Base-by-base conservation (phyloP, 345 rosid species). In the Gossypium bickii region DNA sequence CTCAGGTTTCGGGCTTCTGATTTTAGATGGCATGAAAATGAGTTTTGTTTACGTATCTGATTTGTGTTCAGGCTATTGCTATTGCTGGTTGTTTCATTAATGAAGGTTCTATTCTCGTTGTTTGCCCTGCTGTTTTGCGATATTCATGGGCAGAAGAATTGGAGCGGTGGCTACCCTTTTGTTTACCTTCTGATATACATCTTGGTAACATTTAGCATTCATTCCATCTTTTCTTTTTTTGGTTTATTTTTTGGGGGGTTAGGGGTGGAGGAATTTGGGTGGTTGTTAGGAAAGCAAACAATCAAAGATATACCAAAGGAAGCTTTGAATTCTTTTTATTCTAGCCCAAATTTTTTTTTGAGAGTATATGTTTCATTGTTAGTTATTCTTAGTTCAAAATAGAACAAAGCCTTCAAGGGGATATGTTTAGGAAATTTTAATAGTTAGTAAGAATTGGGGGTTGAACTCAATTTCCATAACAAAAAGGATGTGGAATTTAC, bases 61-160 rank as follows among this genome's bases (percentile, higher is more conserved):
- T 78, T 52, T 81, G 73, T 73, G 82, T 67, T 63, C 83, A 94
- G 98, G 98, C 97, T 58, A 92, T 92, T 77, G 89, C 98, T 58
- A 87, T 94, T 83, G 98, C 97, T 60, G 88, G 93, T 70, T 90
- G 97, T 81, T 94, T 89, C 79, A 80, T 88, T 75, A 80, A 69
- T 72, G 89, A 90, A 79, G 98, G 97, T 79, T 83, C 92, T 78
- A 78, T 92, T 73, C 93, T 94, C 78, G 85, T 94, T 81, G 98
- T 92, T 48, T 92, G 98, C 83, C 98, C 98, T 29, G 98, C 98
- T 71, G 78, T 94, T 70, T 82, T 94, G 81, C 93, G 97, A 62
- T 89, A 78, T 80, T 82, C 94, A 12, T 94, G 98, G 97, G 98
- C 97, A 45, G 97, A 94, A 80, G 97, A 94, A 79, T 72, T 94